These are phyloP conservation scores for Phaeosphaeriaceae sp. DNA, from an alignment of 2,329 filamentous ascomycete species.

Conservation along the genomic window DNA sequence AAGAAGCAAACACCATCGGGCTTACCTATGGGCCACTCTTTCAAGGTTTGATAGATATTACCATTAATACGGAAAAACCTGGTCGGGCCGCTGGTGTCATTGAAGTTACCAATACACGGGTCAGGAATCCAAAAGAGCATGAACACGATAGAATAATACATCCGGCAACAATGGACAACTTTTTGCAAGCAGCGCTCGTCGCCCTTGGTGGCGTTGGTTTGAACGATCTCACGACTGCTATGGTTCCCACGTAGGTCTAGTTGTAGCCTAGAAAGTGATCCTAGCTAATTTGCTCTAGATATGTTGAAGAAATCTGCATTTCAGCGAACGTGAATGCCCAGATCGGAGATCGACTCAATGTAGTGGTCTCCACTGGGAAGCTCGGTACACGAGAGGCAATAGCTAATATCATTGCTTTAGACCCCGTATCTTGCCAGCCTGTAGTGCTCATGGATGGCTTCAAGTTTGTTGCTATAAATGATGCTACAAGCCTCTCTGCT, in stretches of 20 bases:
- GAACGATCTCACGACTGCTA: constrained; percentile 6
- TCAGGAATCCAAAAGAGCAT: constrained; percentile 13
- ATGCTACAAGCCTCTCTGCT: neutral
- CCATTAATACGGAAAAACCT: neutral
- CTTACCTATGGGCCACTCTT: constrained; percentile 21
- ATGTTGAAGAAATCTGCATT: constrained; percentile 14
- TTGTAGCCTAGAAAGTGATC: neutral
- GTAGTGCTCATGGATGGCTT: constrained; percentile 21
- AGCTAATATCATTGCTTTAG: constrained; percentile 14
- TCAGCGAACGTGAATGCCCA: constrained; percentile 12
- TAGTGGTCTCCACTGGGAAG: constrained; percentile 6
- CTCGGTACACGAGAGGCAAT: constrained; percentile 8
- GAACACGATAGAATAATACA: constrained; percentile 24
- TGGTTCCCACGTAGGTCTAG: constrained; percentile 15
- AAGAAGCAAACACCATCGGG: constrained; percentile 12
- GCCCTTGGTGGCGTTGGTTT: constrained; percentile 9
- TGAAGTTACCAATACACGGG: constrained; percentile 16
- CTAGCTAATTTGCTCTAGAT: neutral
- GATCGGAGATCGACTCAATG: constrained; percentile 12
- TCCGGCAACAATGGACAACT: constrained; percentile 23
- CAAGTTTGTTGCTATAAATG: constrained; percentile 16
- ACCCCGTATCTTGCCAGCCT: constrained; percentile 8
- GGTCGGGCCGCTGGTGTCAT: constrained; percentile 8
- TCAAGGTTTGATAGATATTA: constrained; percentile 11
- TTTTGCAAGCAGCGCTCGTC: constrained; percentile 17